Conservation (phyloP, 768 basidiomycete genomes). For the Lentinula sp. region DNA sequence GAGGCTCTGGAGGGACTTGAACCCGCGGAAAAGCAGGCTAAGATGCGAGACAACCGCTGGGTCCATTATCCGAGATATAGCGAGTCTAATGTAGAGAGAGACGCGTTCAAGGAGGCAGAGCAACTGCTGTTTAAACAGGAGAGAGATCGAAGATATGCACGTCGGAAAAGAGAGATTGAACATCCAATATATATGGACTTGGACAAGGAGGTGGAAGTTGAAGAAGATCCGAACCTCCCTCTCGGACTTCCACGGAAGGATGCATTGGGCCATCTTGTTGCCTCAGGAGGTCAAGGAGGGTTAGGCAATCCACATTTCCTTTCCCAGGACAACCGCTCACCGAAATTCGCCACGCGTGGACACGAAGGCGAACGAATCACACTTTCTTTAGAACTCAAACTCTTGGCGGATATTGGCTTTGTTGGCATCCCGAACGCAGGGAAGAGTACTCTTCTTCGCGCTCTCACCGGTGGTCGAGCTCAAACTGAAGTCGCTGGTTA, state of each 20-base stretch:
- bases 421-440: conserved; percentile 96
- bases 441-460: conserved; percentile 87
- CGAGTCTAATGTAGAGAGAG: conserved; percentile 56
- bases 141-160: conserved; percentile 45
- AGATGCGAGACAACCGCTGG: conserved; percentile 65
- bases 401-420: conserved; percentile 90
- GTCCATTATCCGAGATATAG: conserved; percentile 70
- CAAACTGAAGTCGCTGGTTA: conserved; percentile 85
- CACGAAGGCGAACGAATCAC: conserved; percentile 70
- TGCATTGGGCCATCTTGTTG: conserved; percentile 58
- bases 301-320: conserved; percentile 87
- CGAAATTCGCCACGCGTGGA: conserved; percentile 82
- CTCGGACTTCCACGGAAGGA: conserved; percentile 52
- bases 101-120: conserved; percentile 71
- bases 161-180: conserved; percentile 32
- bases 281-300: conserved; percentile 75
- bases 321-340: conserved; percentile 61
- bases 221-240: conserved; percentile 44
- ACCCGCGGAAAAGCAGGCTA: conserved; percentile 42
- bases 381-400: conserved; percentile 87
- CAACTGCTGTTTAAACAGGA: conserved; percentile 52
- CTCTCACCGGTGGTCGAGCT: conserved; percentile 80
- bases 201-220: conserved; percentile 40
- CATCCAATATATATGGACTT: conserved; percentile 57
- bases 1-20: conserved; percentile 46